Base-by-base conservation (phyloP, 495 filamentous ascomycete species). In the Aspergillus asperescens region DNA sequence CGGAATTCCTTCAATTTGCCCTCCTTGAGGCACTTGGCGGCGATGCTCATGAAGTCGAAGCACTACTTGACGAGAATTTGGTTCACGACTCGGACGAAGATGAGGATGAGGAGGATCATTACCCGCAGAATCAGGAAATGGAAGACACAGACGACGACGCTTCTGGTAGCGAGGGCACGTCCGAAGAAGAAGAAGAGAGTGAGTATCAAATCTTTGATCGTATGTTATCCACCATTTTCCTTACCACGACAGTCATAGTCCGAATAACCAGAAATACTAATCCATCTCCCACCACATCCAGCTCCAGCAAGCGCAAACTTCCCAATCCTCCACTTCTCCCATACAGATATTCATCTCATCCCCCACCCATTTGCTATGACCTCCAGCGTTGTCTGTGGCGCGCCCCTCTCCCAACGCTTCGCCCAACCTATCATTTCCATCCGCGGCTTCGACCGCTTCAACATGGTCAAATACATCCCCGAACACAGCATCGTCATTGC, bases 401-500 rank as follows among this genome's bases (percentile, higher is more conserved):
- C 66, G 1, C 75, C 75, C 18, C 73, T 86, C 18, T 67, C 64
- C 35, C 74, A 77, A 52, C 57, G 54, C 9, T 58, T 70, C 39
- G 61, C 60, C n/a, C 66, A 62, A 9, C 69, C 50, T 13, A 62
- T 76, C 12, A 61, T 68, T n/a, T 63, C 67, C 19, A 68, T 73
- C 29, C 37, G 50, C 28, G 56, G 63, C 16, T 77, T 76, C 49
- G 79, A 90, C 60, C 85, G 92, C 4, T 72, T 95, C 22, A 88
- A 86, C 68, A 86, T 92, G 81, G 68, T 85, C 5, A 69, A 82
- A 20, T 80, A 87, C 48, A 80, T 96, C 22, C 87, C 88, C 0
- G 87, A 93, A 52, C 75, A 94, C 15, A 87, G 82, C 5, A 71
- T 96, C 24, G 80, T 95, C 4, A 69, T 91, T 7, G 77, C 84